Conservation (phyloP, 371 early-diverging fungal genomes). For the Lichtheimia hyalospora region DNA sequence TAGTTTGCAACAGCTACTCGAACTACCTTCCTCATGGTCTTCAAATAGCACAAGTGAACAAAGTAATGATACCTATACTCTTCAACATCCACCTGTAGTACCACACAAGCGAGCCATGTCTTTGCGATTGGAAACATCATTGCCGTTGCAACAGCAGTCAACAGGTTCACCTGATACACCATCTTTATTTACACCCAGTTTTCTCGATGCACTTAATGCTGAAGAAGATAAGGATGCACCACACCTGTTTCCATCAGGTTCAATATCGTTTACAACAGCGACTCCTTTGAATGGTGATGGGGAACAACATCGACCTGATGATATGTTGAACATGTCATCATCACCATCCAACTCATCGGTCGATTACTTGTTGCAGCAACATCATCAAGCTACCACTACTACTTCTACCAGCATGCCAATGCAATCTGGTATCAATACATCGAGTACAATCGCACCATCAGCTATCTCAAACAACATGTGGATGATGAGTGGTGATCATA, state of each 20-base stretch:
- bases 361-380: conserved; percentile 11
- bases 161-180: conserved; percentile 50
- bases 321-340: conserved; percentile 1
- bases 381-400: neutral
- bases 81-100: neutral
- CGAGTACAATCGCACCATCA: neutral
- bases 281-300: neutral
- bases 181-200: conserved; percentile 64
- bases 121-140: conserved; percentile 27
- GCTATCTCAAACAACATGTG: conserved; percentile 5
- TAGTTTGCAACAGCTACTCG: conserved; percentile 22
- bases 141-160: conserved; percentile 14
- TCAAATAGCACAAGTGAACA: conserved; percentile 2
- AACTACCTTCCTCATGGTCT: conserved; percentile 15
- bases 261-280: conserved; percentile 1
- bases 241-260: conserved; percentile 7
- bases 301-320: neutral
- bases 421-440: too few species aligned
- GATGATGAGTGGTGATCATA: conserved; percentile 1
- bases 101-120: conserved; percentile 36
- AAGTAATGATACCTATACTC: conserved; percentile 1
- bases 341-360: conserved; percentile 6
- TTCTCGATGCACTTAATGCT: conserved; percentile 53
- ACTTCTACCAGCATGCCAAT: neutral
- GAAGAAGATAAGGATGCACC: conserved; percentile 15